These are phyloP conservation scores for Cylindrodendrum hubeiense DNA, from an alignment of 2,329 filamentous ascomycete species.

Conservation along the genomic window DNA sequence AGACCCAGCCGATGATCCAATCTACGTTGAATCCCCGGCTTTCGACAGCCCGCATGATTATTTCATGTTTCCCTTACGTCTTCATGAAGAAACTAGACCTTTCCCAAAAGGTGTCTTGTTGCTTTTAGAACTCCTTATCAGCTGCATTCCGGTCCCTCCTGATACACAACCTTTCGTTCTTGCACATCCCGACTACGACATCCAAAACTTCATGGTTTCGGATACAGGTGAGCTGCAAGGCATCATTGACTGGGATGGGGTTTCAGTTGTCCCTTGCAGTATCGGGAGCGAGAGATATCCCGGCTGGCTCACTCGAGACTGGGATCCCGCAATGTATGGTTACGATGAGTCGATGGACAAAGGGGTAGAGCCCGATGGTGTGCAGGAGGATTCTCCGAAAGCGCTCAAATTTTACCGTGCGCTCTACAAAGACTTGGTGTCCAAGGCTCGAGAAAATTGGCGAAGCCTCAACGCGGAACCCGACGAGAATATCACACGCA, in stretches of 20 bases:
- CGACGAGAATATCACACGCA: background rate
- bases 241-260: constrained; percentile 48
- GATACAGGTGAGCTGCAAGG: constrained; percentile 42
- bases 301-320: constrained; percentile 33
- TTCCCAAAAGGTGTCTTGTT: background rate
- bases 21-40: background rate
- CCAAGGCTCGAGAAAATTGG: background rate
- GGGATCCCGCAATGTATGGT: constrained; percentile 30
- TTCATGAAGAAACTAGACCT: background rate
- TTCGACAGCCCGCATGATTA: background rate
- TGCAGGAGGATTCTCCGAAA: constrained; percentile 23
- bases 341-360: constrained; percentile 7
- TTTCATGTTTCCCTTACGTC: background rate
- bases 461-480: background rate
- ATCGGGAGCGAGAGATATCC: constrained; percentile 39
- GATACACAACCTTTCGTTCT: constrained; percentile 35
- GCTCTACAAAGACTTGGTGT: background rate
- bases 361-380: background rate
- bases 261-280: constrained; percentile 37
- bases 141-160: background rate
- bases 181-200: constrained; percentile 45
- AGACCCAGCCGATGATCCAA: background rate
- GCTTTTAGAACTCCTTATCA: background rate
- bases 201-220: constrained; percentile 48
- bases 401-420: constrained; percentile 15